A percentile compares a stretch with the other conserved stretches of the same genome.
Conservation (phyloP, 2,329 filamentous ascomycete species). For the Xylaria sp. region DNA sequence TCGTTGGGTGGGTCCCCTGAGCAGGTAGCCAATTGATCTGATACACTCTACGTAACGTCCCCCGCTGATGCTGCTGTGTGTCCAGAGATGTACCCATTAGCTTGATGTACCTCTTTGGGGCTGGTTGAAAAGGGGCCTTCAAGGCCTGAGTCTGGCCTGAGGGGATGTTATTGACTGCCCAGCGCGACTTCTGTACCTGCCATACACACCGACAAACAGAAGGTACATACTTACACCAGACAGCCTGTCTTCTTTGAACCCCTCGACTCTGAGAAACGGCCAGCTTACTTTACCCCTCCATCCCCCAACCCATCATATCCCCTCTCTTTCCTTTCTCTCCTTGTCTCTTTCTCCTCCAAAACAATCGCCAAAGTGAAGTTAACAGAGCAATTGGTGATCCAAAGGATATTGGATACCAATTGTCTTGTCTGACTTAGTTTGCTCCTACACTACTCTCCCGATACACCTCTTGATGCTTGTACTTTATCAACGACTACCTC, state of each 20-base stretch:
- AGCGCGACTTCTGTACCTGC: slow-evolving; percentile 11
- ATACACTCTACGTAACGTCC: slow-evolving; percentile 37
- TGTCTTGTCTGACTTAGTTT: slow-evolving; percentile 18
- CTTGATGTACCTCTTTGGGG: slow-evolving; percentile 9
- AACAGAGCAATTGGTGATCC: slow-evolving; percentile 42
- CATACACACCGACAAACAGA: neutral
- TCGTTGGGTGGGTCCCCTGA: slow-evolving; percentile 14
- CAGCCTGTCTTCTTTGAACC: slow-evolving; percentile 34
- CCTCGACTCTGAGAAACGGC: slow-evolving; percentile 22
- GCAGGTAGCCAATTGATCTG: slow-evolving; percentile 36
- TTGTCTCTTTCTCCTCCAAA: slow-evolving; percentile 35
- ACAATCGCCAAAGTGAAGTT: slow-evolving; percentile 20
- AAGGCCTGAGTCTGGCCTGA: slow-evolving; percentile 29
- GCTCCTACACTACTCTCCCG: slow-evolving; percentile 13
- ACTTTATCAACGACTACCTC: slow-evolving; percentile 22
- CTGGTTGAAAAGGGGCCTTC: slow-evolving; percentile 6
- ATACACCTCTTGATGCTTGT: slow-evolving; percentile 20
- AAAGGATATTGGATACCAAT: slow-evolving; percentile 21
- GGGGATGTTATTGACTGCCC: slow-evolving; percentile 17
- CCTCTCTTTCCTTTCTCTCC: slow-evolving; percentile 39
- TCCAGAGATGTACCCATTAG: slow-evolving; percentile 12
- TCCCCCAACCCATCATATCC: slow-evolving; percentile 38
- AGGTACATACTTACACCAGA: slow-evolving; percentile 17
- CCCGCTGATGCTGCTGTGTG: slow-evolving; percentile 21
- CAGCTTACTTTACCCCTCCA: slow-evolving; percentile 44